phyloP scores from a whole-genome alignment of 768 basidiomycete genomes.

The Rhodotorula graminis region DNA sequence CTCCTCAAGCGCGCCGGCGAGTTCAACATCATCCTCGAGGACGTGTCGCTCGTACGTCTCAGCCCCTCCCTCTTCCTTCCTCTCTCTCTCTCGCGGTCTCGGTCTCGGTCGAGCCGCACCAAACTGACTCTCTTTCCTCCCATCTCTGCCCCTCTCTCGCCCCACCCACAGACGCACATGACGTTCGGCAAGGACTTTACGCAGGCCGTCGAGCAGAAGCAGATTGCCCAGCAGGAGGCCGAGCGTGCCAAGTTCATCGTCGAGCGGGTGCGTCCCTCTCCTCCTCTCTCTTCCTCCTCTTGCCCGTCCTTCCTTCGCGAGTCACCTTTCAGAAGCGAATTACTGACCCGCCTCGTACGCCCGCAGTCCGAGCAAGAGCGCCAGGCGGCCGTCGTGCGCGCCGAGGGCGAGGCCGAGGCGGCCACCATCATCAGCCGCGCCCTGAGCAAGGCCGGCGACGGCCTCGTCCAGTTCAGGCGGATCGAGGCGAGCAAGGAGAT shows the following conservation, averaged over 20 bases:
- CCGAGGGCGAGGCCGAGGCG: constrained; percentile 97
- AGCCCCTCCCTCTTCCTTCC: neutral
- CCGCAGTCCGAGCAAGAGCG: constrained; percentile 93
- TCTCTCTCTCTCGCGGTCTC: no score
- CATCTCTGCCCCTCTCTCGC: no score
- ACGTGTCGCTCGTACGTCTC: constrained; percentile 72
- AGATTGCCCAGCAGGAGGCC: constrained; percentile 99
- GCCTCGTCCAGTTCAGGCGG: constrained; percentile 87
- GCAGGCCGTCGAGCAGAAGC: constrained; percentile 94
- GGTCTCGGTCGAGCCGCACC: no score
- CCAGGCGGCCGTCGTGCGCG: constrained; percentile 94
- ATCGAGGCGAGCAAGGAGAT: constrained; percentile 99
- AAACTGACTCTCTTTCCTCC: neutral
- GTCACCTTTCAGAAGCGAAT: no score
- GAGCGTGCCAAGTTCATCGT: constrained; percentile 99
- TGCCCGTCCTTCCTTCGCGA: constrained; percentile 17
- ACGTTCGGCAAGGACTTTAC: constrained; percentile 47
- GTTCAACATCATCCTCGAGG: constrained; percentile 91
- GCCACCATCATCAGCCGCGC: constrained; percentile 86
- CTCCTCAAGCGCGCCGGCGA: constrained; percentile 87
- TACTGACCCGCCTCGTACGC: neutral
- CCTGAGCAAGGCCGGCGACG: constrained; percentile 88
- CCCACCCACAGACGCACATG: constrained; percentile 48
- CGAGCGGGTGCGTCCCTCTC: constrained; percentile 66
- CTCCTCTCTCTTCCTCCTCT: neutral